Percentiles rank a stretch among this genome's conserved stretches.
phyloP scores from a whole-genome alignment of 352 stramenopile genomes.

The Globisporangium viniferum region DNA sequence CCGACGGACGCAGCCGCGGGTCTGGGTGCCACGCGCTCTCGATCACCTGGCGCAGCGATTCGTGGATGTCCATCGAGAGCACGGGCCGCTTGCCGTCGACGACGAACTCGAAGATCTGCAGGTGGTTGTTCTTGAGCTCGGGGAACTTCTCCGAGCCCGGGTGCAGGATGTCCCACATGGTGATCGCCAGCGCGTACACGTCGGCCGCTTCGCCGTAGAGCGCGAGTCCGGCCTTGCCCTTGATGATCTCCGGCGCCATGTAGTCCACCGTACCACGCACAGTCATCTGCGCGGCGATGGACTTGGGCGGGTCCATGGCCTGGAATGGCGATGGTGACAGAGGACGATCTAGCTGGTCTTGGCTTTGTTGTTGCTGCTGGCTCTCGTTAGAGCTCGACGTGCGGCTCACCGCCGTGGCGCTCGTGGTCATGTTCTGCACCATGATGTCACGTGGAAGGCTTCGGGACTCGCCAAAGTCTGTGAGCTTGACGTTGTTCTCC shows the following conservation, averaged over 20 bases:
- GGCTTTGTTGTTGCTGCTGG: background rate
- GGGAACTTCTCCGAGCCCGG: constrained; percentile 49
- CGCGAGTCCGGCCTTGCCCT: constrained; percentile 46
- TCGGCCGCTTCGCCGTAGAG: constrained; percentile 65
- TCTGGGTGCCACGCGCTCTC: constrained; percentile 18
- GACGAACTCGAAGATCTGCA: constrained; percentile 38
- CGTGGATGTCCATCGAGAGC: constrained; percentile 8
- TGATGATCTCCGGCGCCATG: constrained; percentile 82
- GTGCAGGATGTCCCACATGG: constrained; percentile 75
- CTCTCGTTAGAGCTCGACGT: constrained; percentile 1
- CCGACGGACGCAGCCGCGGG: constrained; percentile 18
- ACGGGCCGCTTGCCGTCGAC: constrained; percentile 34
- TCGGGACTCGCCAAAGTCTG: constrained; percentile 72
- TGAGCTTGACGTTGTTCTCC: constrained; percentile 65
- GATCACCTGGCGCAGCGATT: constrained; percentile 22
- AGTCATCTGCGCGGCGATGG: constrained; percentile 31
- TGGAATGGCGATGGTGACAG: constrained; percentile 7
- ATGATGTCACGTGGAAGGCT: constrained; percentile 21
- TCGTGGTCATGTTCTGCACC: background rate
- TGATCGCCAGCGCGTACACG: constrained; percentile 73
- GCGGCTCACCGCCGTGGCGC: background rate
- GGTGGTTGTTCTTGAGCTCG: constrained; percentile 26
- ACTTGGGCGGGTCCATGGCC: constrained; percentile 13
- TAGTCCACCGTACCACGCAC: constrained; percentile 75
- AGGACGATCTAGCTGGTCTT: background rate